These are phyloP conservation scores for Coleophoma eucalyptorum DNA, from an alignment of 2,329 filamentous ascomycete genomes.

Conservation along the genomic window DNA sequence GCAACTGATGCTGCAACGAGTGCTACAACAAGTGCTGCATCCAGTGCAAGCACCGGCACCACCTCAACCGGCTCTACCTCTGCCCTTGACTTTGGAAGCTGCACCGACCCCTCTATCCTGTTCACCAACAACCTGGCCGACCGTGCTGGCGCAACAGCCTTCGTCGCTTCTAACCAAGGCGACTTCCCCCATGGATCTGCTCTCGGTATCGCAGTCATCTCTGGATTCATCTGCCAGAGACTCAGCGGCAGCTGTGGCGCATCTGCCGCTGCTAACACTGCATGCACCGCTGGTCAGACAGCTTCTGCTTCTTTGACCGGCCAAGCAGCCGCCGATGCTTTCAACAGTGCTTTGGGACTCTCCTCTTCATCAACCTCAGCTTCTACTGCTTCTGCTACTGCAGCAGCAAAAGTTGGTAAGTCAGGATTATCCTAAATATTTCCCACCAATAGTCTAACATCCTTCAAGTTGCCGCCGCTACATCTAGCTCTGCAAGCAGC, in stretches of 20 bases:
- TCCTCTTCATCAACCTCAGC: not conserved
- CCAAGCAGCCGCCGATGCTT: conserved; percentile 29
- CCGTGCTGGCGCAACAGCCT: conserved; percentile 33
- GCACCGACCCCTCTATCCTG: conserved; percentile 35
- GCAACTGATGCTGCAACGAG: conserved; percentile 10
- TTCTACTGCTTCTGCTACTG: conserved; percentile 4
- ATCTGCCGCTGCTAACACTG: conserved; percentile 11
- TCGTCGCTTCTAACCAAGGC: conserved; percentile 35
- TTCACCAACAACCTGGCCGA: conserved; percentile 41
- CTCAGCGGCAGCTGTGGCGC: conserved; percentile 15
- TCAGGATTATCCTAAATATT: not conserved
- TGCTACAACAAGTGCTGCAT: not conserved
- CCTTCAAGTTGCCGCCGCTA: not conserved
- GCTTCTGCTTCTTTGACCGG: conserved; percentile 10
- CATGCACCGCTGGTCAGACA: conserved; percentile 11
- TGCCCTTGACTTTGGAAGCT: conserved; percentile 34
- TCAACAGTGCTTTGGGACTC: conserved; percentile 18
- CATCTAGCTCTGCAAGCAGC: not conserved
- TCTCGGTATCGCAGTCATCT: conserved; percentile 41
- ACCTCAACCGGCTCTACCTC: conserved; percentile 2
- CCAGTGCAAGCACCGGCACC: conserved; percentile 3
- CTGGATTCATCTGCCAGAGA: conserved; percentile 42
- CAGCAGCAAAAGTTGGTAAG: conserved; percentile 1
- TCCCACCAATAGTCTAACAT: no score
- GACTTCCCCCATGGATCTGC: conserved; percentile 44